These are phyloP conservation scores for Venturia aucupariae DNA, from an alignment of 2,329 filamentous ascomycete species.

Conservation along the genomic window DNA sequence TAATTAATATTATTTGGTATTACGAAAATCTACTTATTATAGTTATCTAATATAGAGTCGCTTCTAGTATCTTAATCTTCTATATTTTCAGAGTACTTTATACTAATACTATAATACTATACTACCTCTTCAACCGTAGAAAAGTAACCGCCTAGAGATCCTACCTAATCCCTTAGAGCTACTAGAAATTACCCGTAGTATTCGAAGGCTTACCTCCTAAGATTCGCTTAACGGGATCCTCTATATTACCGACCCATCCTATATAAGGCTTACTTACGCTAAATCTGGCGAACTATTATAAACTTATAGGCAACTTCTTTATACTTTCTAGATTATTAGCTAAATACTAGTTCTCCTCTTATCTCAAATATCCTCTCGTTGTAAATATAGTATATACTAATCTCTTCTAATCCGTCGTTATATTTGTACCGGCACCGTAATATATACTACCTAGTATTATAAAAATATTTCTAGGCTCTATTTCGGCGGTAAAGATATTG, in stretches of 20 bases:
- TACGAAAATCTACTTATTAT: too few relatives aligned
- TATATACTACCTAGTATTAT: conserved; percentile 28
- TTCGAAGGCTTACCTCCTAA: not conserved
- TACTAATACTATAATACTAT: too few relatives aligned
- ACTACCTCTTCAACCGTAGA: too few relatives aligned
- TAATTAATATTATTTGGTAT: not conserved
- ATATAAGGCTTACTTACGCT: conserved; percentile 19
- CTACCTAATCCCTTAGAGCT: too few relatives aligned
- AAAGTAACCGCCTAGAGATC: too few relatives aligned
- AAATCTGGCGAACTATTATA: conserved; percentile 20
- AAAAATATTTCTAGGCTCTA: conserved; percentile 28
- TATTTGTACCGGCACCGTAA: conserved; percentile 29
- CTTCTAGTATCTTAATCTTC: too few relatives aligned
- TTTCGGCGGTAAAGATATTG: conserved; percentile 20
- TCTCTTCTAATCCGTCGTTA: conserved; percentile 24
- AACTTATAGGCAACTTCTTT: conserved; percentile 17
- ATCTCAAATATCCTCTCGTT: conserved; percentile 27
- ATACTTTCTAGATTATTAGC: conserved; percentile 21
- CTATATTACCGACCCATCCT: conserved; percentile 18
- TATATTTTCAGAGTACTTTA: too few relatives aligned
- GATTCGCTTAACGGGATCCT: conserved; percentile 17
- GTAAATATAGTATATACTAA: conserved; percentile 28
- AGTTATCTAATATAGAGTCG: too few relatives aligned
- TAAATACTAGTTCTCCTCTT: conserved; percentile 34
- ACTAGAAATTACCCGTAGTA: not conserved